These are phyloP conservation scores for Xylaria sp. DNA, from an alignment of 2,329 filamentous ascomycete species.

Conservation along the genomic window DNA sequence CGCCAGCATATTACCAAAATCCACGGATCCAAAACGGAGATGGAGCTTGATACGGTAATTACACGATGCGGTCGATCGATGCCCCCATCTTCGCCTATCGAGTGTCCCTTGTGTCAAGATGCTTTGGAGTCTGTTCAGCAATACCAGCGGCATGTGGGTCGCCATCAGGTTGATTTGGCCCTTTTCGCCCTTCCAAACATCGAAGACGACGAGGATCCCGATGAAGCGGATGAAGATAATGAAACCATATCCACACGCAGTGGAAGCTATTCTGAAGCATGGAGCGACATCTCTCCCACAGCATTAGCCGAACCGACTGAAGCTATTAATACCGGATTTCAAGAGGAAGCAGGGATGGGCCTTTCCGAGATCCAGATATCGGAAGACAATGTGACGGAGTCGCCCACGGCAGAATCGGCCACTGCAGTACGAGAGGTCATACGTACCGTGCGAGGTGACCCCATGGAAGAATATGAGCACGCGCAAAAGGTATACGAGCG, in stretches of 20 bases:
- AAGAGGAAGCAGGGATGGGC: no score
- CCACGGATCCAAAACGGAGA: slow-evolving; percentile 13
- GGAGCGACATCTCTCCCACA: not conserved
- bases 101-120: slow-evolving; percentile 40
- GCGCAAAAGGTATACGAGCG: no score
- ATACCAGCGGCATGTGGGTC: slow-evolving; percentile 45
- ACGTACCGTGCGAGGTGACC: no score
- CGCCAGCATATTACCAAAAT: not conserved
- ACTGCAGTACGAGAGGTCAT: no score
- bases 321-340: not conserved
- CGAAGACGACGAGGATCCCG: slow-evolving; percentile 19
- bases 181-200: slow-evolving; percentile 39
- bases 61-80: slow-evolving; percentile 14
- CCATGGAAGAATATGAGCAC: no score
- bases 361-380: no score
- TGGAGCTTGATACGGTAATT: slow-evolving; percentile 21
- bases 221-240: slow-evolving; percentile 10
- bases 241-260: slow-evolving; percentile 19
- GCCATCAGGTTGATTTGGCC: slow-evolving; percentile 44
- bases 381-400: no score
- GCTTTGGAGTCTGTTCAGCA: slow-evolving; percentile 25
- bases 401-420: no score
- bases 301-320: not conserved
- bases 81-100: slow-evolving; percentile 3
- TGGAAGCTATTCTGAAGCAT: slow-evolving; percentile 9